These are phyloP conservation scores for Fonsecaea multimorphosa DNA, from an alignment of 2,329 filamentous ascomycete genomes.

Conservation along the genomic window DNA sequence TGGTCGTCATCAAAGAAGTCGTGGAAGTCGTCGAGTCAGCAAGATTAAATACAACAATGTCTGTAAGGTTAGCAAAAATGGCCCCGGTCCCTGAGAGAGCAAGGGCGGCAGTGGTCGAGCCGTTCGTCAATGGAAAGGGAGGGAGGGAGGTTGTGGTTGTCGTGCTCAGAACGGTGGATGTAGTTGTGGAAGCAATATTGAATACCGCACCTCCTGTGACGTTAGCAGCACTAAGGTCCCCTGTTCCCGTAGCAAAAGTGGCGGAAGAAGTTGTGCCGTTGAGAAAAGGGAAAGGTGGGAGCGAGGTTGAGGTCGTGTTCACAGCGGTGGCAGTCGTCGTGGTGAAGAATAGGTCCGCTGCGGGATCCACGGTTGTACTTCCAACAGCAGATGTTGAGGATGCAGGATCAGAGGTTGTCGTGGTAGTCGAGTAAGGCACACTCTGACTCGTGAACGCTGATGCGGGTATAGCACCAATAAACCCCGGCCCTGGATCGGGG, in stretches of 20 bases:
- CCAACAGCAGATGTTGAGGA: neutral
- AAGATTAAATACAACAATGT: neutral
- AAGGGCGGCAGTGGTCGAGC: neutral
- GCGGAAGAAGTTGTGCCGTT: neutral
- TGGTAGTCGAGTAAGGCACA: neutral
- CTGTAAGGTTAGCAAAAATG: neutral
- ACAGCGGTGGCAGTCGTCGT: constrained; percentile 4
- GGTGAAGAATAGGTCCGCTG: constrained; percentile 1
- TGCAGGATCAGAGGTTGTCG: neutral
- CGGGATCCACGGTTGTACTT: neutral
- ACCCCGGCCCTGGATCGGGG: constrained; percentile 31
- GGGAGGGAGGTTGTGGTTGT: neutral
- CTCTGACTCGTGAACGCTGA: neutral
- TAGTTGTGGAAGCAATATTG: constrained; percentile 2
- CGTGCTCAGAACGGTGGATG: neutral
- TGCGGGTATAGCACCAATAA: too few relatives aligned
- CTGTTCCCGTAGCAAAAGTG: neutral
- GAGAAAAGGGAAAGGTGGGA: neutral
- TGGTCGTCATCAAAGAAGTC: constrained; percentile 4
- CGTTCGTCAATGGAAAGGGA: neutral
- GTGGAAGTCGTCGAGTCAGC: constrained; percentile 2
- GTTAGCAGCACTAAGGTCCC: too few relatives aligned
- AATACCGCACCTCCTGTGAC: neutral
- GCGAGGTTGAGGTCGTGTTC: neutral
- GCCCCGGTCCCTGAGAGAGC: constrained; percentile 4